Evolutionary conservation across 306 rosid genomes (phyloP).

Genomic region (Alnus glutinosa): DNA sequence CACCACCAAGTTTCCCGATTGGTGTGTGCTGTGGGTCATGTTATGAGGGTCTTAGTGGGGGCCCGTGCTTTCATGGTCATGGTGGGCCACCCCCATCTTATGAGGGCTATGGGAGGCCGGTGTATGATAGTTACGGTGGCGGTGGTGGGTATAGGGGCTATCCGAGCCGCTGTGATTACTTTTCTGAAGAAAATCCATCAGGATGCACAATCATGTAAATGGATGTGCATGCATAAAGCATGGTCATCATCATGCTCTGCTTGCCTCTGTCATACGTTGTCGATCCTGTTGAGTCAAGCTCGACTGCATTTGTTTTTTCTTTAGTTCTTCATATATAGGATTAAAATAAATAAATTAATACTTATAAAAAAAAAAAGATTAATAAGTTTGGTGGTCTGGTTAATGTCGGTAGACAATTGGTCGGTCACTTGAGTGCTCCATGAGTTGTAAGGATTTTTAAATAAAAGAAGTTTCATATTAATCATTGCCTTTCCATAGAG

Average conservation of each 20-base stretch:
- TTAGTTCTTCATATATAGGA: not conserved
- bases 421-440: not conserved
- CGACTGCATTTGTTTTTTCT: not conserved
- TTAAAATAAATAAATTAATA: not conserved
- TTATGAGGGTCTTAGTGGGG: slow-evolving; percentile 39
- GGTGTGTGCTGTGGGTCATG: slow-evolving; percentile 27
- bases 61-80: slow-evolving; percentile 31
- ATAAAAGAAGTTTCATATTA: not conserved
- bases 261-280: no score
- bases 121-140: slow-evolving; percentile 62
- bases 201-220: slow-evolving; percentile 64
- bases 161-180: slow-evolving; percentile 40
- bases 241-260: not conserved
- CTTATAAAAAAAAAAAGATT: not conserved
- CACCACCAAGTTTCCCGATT: slow-evolving; percentile 29
- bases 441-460: not conserved
- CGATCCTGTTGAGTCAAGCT: not conserved
- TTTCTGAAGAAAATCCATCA: slow-evolving; percentile 47
- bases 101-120: slow-evolving; percentile 46
- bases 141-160: slow-evolving; percentile 22
- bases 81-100: slow-evolving; percentile 33
- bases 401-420: not conserved
- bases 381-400: not conserved
- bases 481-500: not conserved
- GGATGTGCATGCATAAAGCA: not conserved